Evolutionary conservation across 2,329 filamentous ascomycete genomes (phyloP).

Genomic region (Ampelomyces quisqualis): DNA sequence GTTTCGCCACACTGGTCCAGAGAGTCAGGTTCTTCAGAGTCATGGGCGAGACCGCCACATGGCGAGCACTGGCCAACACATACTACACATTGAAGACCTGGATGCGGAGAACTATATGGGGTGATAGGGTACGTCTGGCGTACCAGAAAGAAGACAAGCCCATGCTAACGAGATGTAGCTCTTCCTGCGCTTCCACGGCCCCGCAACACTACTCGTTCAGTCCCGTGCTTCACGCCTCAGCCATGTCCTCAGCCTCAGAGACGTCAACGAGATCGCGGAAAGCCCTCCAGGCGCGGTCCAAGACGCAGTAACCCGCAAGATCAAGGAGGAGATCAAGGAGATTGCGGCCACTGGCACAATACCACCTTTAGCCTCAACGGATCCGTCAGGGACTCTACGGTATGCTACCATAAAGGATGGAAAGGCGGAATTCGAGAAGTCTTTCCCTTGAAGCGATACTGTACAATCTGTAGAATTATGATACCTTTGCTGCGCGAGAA

Average conservation of each 20-base stretch:
- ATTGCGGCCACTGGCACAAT: slow-evolving; percentile 22
- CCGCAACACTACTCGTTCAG: slow-evolving; percentile 81
- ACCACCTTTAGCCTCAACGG: slow-evolving; percentile 17
- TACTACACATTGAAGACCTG: slow-evolving; percentile 73
- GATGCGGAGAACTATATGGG: slow-evolving; percentile 82
- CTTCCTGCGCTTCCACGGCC: slow-evolving; percentile 87
- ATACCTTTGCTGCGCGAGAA: neutral
- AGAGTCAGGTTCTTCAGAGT: slow-evolving; percentile 71
- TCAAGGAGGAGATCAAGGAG: slow-evolving; percentile 40
- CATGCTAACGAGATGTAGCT: slow-evolving; percentile 50
- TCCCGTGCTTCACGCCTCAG: slow-evolving; percentile 77
- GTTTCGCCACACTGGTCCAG: slow-evolving; percentile 64
- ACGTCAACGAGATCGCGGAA: slow-evolving; percentile 90
- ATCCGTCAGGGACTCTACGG: slow-evolving; percentile 19
- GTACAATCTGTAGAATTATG: slow-evolving; percentile 17
- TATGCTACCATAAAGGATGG: slow-evolving; percentile 32
- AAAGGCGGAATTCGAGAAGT: slow-evolving; percentile 31
- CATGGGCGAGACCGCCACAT: slow-evolving; percentile 70
- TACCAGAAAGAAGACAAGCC: neutral
- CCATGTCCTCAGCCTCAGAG: slow-evolving; percentile 73
- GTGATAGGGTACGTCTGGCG: slow-evolving; percentile 64
- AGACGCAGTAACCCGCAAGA: slow-evolving; percentile 49
- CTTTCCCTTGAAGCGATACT: slow-evolving; percentile 6
- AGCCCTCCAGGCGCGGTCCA: slow-evolving; percentile 70
- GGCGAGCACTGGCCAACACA: slow-evolving; percentile 66